Evolutionary conservation across 148 eudicot genomes (phyloP).

Genomic region (Bassia scoparia): DNA sequence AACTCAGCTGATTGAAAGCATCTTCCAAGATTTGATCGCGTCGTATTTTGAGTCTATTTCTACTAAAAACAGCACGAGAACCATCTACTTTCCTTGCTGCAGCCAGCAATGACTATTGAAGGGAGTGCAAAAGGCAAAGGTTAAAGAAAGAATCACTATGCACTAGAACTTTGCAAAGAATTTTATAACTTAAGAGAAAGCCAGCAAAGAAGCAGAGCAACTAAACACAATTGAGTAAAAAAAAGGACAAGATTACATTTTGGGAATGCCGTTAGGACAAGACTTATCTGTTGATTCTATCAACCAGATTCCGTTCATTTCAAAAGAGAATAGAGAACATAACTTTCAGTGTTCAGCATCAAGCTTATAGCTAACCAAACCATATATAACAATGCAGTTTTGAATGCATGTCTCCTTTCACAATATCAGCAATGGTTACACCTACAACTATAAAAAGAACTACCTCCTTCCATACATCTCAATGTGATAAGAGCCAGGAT

Average conservation of each 20-base stretch:
- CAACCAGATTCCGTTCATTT: no score
- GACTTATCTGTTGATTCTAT: not conserved
- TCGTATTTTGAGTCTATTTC: conserved; percentile 74
- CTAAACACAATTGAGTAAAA: not conserved
- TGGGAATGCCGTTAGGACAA: not conserved
- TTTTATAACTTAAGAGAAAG: not conserved
- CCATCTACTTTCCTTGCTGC: conserved; percentile 52
- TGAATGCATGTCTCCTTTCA: not conserved
- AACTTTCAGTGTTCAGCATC: not conserved
- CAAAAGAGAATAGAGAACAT: no score
- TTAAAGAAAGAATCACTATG: conserved; percentile 6
- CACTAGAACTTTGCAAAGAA: not conserved
- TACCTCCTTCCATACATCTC: not conserved
- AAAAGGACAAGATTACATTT: not conserved
- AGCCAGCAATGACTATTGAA: conserved; percentile 62
- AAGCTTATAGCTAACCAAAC: not conserved
- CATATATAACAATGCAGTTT: not conserved
- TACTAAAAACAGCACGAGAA: conserved; percentile 53
- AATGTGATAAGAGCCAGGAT: not conserved
- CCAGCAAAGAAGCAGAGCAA: not conserved
- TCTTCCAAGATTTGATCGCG: conserved; percentile 91
- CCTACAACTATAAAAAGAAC: not conserved
- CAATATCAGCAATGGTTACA: not conserved
- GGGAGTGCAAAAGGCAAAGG: conserved; percentile 9
- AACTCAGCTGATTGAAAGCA: conserved; percentile 71